Conservation (phyloP, 139 green algal genomes). For the Micromonas pusilla region DNA sequence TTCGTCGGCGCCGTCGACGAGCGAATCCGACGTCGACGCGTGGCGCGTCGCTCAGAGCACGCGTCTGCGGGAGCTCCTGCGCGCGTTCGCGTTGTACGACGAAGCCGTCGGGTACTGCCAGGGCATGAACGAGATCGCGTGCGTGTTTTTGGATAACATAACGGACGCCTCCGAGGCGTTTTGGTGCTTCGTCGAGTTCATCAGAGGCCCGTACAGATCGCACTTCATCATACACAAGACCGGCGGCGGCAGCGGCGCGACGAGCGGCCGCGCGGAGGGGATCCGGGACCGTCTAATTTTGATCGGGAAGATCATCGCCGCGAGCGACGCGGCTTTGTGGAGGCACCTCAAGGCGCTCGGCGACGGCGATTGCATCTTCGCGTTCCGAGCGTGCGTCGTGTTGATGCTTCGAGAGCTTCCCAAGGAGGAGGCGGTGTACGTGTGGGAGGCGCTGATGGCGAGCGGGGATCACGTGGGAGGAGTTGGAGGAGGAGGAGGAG, state of each 20-base stretch:
- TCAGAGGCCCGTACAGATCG: neutral
- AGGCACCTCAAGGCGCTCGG: slow-evolving; percentile 1
- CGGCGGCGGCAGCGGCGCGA: neutral
- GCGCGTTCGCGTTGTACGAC: slow-evolving; percentile 60
- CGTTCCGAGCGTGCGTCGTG: slow-evolving; percentile 14
- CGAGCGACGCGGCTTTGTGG: neutral
- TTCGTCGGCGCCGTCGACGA: neutral
- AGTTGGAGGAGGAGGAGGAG: neutral
- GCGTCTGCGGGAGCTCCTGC: slow-evolving; percentile 41
- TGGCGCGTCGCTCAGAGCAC: neutral
- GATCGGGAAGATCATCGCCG: neutral
- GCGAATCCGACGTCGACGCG: neutral
- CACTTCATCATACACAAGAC: slow-evolving; percentile 3
- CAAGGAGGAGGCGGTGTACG: neutral
- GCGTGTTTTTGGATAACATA: slow-evolving; percentile 62
- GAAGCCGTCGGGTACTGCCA: slow-evolving; percentile 71
- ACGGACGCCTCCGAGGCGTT: slow-evolving; percentile 70
- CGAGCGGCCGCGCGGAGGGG: too few relatives aligned
- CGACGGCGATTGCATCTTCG: slow-evolving; percentile 18
- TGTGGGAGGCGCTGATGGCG: slow-evolving; percentile 26
- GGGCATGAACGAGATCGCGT: slow-evolving; percentile 74
- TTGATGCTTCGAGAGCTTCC: slow-evolving; percentile 16
- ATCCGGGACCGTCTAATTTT: neutral
- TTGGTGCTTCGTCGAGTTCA: slow-evolving; percentile 54
- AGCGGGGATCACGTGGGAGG: neutral